Evolutionary conservation across 192 early-diverging fungal species (phyloP), one percentile per base, ranked within the genome.

Genomic region (Umbelopsis ramanniana): DNA sequence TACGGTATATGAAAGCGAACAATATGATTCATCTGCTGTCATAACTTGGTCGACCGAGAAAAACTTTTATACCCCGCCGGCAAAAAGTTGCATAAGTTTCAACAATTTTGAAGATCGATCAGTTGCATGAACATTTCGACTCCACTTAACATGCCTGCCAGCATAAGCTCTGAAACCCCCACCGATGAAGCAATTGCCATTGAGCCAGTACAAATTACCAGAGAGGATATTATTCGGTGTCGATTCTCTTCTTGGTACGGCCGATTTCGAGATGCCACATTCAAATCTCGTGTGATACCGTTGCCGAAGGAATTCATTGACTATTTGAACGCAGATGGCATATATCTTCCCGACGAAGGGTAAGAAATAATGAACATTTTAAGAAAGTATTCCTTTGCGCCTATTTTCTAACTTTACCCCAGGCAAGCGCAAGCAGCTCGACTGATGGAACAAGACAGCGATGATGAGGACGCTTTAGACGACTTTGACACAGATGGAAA

Each of bases 321-420:
- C 11, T 99, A 97, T 66, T 82, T 99, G 26, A 76, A 90, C 47
- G 85, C 90, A 6, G 97, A 99, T 76, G 92, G 95, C 7, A 83
- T 98, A 9, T 90, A 91, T 71, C 80, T 98, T 45, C 95, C 97
- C 0, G 84, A 82, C 2, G 82, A 93, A 66, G 85, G 83, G 85
- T 89, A 82, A 71, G 72, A 53, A 50, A 15, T 26, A 8, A 48
- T 1, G 54, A 71, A 12, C 46, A 76, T 29, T 22, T 17, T 19
- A 3, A 6, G 0, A 43, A 43, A 33, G 19, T 19, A 19, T 17
- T 21, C 6, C 6, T 22, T 68, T n/a, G 12, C 35, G 19, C 43
- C 0, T 19, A 53, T 26, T 0, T 8, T 69, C 24, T 35, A 11
- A 0, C 22, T 38, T 52, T 50, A 8, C 52, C 37, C 37, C 45